phyloP scores from a whole-genome alignment of 176 grass and related monocot genomes.

The Tuctoria greenei region DNA sequence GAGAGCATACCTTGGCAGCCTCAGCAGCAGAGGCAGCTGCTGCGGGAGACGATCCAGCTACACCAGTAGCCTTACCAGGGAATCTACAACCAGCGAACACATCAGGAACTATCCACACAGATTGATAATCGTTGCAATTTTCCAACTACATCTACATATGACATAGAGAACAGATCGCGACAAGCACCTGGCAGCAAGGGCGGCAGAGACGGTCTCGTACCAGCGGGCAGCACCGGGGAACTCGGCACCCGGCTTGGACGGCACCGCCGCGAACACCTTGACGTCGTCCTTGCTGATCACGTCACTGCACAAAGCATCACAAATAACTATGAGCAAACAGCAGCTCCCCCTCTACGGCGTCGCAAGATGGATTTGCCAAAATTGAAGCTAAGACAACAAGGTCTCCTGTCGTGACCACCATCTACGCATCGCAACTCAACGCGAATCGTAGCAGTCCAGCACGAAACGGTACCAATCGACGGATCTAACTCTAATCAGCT shows the following conservation, averaged over 20 bases:
- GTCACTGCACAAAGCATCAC: slow-evolving; percentile 41
- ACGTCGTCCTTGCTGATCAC: slow-evolving; percentile 77
- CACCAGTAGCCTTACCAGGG: slow-evolving; percentile 64
- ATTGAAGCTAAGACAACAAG: neutral
- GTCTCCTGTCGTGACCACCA: neutral
- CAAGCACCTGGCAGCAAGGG: slow-evolving; percentile 61
- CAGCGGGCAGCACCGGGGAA: slow-evolving; percentile 67
- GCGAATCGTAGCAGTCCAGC: neutral
- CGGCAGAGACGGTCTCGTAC: slow-evolving; percentile 59
- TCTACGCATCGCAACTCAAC: neutral
- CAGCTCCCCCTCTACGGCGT: neutral
- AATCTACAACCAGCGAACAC: slow-evolving; percentile 48
- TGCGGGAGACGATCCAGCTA: slow-evolving; percentile 40
- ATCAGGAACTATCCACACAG: neutral
- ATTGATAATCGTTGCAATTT: neutral
- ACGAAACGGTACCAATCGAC: neutral
- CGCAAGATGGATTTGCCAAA: neutral
- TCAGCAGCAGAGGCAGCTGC: slow-evolving; percentile 47
- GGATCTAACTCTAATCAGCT: slow-evolving; percentile 12
- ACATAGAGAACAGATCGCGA: neutral
- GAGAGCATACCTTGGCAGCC: slow-evolving; percentile 54
- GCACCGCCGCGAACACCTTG: slow-evolving; percentile 70
- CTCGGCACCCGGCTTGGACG: slow-evolving; percentile 57
- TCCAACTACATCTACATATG: neutral
- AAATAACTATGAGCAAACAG: slow-evolving; percentile 26